Base-by-base conservation (phyloP, 1,284 basidiomycete genomes). In the Melanopsichium pennsylvanicum region DNA sequence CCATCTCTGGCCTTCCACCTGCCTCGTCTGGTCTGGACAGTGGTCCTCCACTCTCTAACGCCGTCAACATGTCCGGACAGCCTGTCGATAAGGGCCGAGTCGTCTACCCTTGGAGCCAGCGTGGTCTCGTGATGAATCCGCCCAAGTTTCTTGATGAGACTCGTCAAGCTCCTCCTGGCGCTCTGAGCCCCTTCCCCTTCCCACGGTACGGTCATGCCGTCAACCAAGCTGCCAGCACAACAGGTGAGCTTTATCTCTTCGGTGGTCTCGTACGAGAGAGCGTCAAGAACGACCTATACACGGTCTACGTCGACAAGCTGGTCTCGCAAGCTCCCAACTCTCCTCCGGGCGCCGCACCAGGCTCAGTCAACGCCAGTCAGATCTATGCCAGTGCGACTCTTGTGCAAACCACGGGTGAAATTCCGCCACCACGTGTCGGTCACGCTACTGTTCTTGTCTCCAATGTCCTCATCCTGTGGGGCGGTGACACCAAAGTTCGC, bases 391-490 rank as follows among this genome's bases (percentile, higher is more conserved):
- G 61, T 35, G 79, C 79, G 4, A 79, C 79, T 18, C 62, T 80
- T 21, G 80, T 84, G 8, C 83, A 83, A 66, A 97, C 94, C 0
- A 88, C 87, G 4, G 96, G 96, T 5, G 93, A 96, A 74, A 85
- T 92, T 16, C 96, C 96, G 0, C 87, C 89, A 13, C 89, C 93
- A 0, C 86, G 96, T 69, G 93, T 98, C 15, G 96, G 96, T 0
- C 96, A 99, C 84, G 92, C 94, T 2, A 90, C 91, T 80, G 94
- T 94, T 13, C 88, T 97, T 40, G 92, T 97, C 56, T 93, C 92
- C 82, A 93, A 92, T 75, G 94, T 97, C 40, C 85, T 99, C 72
- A 92, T 98, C 62, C 90, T 97, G 5, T 99, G 96, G 94, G 96
- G 96, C 56, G 96, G 96, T 27, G 96, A 98, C 81, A 98, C 95